Conservation (phyloP, 2,329 filamentous ascomycete genomes). For the Epichloe sp. region DNA sequence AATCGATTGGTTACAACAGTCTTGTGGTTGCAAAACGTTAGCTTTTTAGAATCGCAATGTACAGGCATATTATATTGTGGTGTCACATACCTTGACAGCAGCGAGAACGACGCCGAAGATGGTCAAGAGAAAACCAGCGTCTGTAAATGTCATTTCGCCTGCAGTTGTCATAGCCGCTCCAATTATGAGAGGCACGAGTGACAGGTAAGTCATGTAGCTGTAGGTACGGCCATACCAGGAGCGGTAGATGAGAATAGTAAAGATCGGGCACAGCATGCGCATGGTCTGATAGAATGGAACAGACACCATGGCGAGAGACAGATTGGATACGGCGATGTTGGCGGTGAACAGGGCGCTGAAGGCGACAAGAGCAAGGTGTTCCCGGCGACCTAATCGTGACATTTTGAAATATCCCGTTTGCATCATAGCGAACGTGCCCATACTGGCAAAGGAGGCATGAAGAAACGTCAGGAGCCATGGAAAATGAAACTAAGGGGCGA, state of each 20-base stretch:
- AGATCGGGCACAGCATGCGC: slow-evolving; percentile 47
- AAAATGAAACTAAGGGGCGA: slow-evolving; percentile 34
- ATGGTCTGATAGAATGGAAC: slow-evolving; percentile 56
- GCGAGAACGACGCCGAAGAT: slow-evolving; percentile 41
- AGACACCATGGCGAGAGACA: slow-evolving; percentile 47
- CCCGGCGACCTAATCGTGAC: slow-evolving; percentile 35
- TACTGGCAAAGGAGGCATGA: slow-evolving; percentile 42
- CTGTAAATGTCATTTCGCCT: slow-evolving; percentile 50
- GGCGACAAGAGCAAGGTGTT: slow-evolving; percentile 41
- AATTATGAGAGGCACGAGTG: slow-evolving; percentile 45
- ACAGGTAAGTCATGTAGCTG: slow-evolving; percentile 41
- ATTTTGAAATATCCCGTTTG: slow-evolving; percentile 38
- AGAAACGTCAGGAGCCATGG: slow-evolving; percentile 48
- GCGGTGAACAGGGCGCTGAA: slow-evolving; percentile 50
- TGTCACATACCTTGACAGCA: slow-evolving; percentile 33
- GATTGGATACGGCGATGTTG: slow-evolving; percentile 52
- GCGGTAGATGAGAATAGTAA: slow-evolving; percentile 49
- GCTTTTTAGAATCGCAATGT: neutral
- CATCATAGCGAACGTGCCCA: slow-evolving; percentile 42
- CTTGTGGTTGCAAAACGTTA: slow-evolving; percentile 7
- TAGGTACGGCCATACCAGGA: slow-evolving; percentile 42
- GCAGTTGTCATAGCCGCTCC: slow-evolving; percentile 47
- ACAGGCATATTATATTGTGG: neutral
- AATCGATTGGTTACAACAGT: slow-evolving; percentile 51
- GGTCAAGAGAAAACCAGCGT: slow-evolving; percentile 41